A percentile compares a stretch with the other conserved stretches of the same genome.
Evolutionary conservation across 305 asterid species (phyloP).

Genomic region (Plantago coronopus): DNA sequence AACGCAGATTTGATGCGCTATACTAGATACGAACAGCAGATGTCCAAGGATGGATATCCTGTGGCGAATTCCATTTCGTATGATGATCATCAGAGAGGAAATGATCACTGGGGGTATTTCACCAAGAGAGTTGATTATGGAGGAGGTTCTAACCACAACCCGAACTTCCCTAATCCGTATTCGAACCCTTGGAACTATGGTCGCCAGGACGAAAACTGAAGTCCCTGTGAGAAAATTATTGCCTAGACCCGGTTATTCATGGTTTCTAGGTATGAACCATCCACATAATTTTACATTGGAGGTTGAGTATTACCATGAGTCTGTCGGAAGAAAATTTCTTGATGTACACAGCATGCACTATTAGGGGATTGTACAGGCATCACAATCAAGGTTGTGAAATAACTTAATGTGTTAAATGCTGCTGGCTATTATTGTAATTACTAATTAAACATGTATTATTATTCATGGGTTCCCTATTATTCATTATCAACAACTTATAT

Average conservation of each 20-base stretch:
- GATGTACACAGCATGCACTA: not conserved
- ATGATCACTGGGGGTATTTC: not conserved
- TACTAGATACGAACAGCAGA: conserved; percentile 12
- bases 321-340: too few relatives aligned
- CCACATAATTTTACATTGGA: too few relatives aligned
- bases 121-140: conserved; percentile 31
- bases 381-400: not conserved
- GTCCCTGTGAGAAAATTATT: conserved; percentile 15
- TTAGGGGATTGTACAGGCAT: not conserved
- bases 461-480: too few relatives aligned
- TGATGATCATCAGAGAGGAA: conserved; percentile 5
- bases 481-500: too few relatives aligned
- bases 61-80: not conserved
- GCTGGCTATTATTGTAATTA: not conserved
- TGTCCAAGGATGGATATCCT: not conserved
- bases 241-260: not conserved
- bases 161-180: conserved; percentile 22
- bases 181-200: conserved; percentile 24
- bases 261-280: too few relatives aligned
- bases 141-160: conserved; percentile 30
- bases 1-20: conserved; percentile 57
- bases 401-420: not conserved
- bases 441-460: too few relatives aligned
- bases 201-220: conserved; percentile 20
- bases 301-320: too few relatives aligned